Base-by-base conservation (phyloP, 306 rosid species). In the Purshia tridentata region DNA sequence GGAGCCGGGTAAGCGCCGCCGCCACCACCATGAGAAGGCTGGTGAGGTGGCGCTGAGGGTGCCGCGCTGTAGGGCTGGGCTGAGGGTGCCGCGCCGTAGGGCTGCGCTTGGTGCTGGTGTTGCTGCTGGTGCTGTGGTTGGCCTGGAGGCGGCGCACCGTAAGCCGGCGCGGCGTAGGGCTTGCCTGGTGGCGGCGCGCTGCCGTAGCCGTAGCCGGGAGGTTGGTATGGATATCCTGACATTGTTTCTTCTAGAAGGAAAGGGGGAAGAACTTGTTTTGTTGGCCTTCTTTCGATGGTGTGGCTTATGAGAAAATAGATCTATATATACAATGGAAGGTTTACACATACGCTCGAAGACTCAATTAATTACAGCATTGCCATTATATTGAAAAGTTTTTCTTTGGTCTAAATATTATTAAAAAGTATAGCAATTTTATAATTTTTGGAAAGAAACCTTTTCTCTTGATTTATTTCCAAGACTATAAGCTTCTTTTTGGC, bases 201-300 rank as follows among this genome's bases (percentile, higher is more conserved):
- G 56, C 86, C 83, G 77, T 85, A 81, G 11, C 86, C 86, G 76
- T 79, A 77, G 23, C 80, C 85, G 35, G 81, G 50, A 8, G 85
- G 85, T 13, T 41, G 85, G 8, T 83, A 77, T 12, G 79, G 79
- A 69, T 87, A 84, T 12, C 92, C 96, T 16, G 92, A 84, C 94
- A 89, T 86, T 12, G 48, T 19, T 15, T 40, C 16, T 65, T 11
- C 4, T 8, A n/a, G 29, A 9, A 40, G 8, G n/a, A 29, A 6
- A 9, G 9, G 0, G 3, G 4, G 6, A 23, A 69, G 53, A 70
- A 39, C 40, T 22, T 2, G 51, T 40, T 1, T 62, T 8, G 6
- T 44, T 44, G 47, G 47, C 1, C 8, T 39, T 16, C 37, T 2
- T 23, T 8, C 0, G 42, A 20, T 8, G 23, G 39, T 16, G 9